Conservation (phyloP, 305 asterid genomes). For the Solanum hybrid region DNA sequence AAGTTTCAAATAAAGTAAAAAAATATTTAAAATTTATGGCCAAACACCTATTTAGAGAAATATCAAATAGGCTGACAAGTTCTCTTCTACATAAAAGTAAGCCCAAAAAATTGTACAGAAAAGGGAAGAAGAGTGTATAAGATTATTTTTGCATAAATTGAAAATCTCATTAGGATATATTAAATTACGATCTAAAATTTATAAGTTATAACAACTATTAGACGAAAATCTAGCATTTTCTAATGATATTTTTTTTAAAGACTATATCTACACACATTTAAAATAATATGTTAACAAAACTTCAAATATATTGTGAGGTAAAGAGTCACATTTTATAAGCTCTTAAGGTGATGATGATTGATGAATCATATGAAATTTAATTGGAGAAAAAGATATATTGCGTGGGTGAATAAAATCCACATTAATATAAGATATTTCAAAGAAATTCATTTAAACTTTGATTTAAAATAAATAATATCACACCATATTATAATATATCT, state of each 20-base stretch:
- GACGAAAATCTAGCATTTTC: neutral
- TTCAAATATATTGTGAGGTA: neutral
- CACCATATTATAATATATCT: neutral
- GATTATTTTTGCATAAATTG: no score
- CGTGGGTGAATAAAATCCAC: neutral
- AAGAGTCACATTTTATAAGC: neutral
- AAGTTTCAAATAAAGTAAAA: neutral
- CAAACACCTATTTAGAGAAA: neutral
- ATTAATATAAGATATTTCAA: neutral
- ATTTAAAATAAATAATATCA: neutral
- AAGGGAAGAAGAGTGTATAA: neutral
- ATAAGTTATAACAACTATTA: neutral
- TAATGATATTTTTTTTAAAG: neutral
- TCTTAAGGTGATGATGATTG: neutral
- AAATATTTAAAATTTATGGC: no score
- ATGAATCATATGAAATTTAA: neutral
- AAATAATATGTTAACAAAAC: neutral
- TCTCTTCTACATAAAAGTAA: neutral
- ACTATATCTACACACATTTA: neutral
- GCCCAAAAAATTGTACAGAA: neutral
- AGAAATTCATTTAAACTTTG: neutral
- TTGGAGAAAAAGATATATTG: neutral
- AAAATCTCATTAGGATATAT: no score
- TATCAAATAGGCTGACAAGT: neutral
- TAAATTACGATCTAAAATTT: neutral